These are phyloP conservation scores for Lagenaria siceraria DNA, from an alignment of 306 rosid species.

Conservation along the genomic window DNA sequence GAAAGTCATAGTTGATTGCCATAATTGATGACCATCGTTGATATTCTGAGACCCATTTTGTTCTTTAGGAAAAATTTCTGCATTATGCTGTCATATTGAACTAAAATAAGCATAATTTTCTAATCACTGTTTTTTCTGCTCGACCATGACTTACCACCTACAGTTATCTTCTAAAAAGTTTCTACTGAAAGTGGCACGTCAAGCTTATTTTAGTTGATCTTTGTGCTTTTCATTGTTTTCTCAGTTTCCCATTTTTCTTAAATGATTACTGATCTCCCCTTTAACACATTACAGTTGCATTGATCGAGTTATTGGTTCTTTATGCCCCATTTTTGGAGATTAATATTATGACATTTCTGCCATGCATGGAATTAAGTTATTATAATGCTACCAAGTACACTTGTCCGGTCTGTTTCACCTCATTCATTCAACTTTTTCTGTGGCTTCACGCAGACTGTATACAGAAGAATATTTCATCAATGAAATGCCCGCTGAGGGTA, in stretches of 20 bases:
- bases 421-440: neutral
- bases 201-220: neutral
- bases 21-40: neutral
- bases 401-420: neutral
- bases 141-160: neutral
- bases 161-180: neutral
- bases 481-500: slow-evolving; percentile 70
- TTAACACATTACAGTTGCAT: neutral
- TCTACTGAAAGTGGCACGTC: neutral
- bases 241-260: neutral
- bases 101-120: neutral
- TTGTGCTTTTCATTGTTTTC: neutral
- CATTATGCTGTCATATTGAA: neutral
- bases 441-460: slow-evolving; percentile 51
- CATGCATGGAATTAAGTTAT: neutral
- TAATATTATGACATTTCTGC: neutral
- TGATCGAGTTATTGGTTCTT: too few species aligned
- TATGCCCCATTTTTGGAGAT: neutral
- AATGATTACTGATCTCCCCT: neutral
- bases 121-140: neutral
- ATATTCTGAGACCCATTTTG: neutral
- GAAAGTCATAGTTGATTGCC: neutral
- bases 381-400: neutral
- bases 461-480: slow-evolving; percentile 80
- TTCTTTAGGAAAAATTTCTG: neutral